Evolutionary conservation across 192 early-diverging fungal species (phyloP), one percentile per base, ranked within the genome.

Genomic region (Podila epigama): DNA sequence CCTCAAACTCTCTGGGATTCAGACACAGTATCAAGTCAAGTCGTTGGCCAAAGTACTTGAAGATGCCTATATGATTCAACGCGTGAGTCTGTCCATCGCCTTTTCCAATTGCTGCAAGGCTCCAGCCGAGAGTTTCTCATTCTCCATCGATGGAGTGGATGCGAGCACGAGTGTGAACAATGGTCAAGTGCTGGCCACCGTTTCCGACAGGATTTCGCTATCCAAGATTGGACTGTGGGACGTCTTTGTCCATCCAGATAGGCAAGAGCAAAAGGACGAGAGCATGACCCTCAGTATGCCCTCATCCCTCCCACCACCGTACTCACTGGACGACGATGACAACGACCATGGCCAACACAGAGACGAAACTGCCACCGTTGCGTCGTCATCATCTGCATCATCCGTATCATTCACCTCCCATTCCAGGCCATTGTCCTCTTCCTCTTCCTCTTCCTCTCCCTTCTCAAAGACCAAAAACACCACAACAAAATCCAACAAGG

Each of bases 291-390:
- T 12, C 25, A 4, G 16, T 8, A 2, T 18, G n/a, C 65, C 34
- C 16, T 42, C 57, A 1, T 67, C 65, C 15, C 27, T 34, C 9
- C 66, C 66, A 32, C 56, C 66, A 9, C 42, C 52, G 37, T 59
- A 68, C 20, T 52, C 57, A 25, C 27, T 33, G 6, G 31, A 44
- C 20, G 28, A 52, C 16, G 44, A 48, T 1, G 44, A 18, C 5
- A n/a, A n/a, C n/a, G n/a, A n/a, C n/a, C n/a, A n/a, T n/a, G n/a
- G 44, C 36, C 1, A 1, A 12, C 10, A 18, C 37, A 18, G 22
- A 48, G 39, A 15, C 28, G 1, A 1, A 39, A 8, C 13, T 32
- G 3, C 35, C 67, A 11, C 25, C 44, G 0, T 48, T 22, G 20
- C 44, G n/a, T 22, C 44, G 3, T 48, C 44, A 10, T 22, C 44